A percentile compares a stretch with the other conserved stretches of the same genome.
These are phyloP conservation scores for Sophora flavescens DNA, from an alignment of 306 rosid genomes.

Conservation along the genomic window DNA sequence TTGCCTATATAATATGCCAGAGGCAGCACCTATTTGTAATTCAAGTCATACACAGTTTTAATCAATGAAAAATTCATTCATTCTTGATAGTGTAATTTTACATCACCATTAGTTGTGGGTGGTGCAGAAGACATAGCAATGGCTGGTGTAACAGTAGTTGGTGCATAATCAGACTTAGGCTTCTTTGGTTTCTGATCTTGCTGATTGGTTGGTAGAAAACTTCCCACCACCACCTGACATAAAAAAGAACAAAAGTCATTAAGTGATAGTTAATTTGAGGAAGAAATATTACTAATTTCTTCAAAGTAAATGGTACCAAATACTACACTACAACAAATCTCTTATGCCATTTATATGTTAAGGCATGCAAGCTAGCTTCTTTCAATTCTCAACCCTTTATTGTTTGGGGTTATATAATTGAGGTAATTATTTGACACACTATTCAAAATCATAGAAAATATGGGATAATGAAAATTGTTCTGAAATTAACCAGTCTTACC, in stretches of 20 bases:
- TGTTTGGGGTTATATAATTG: not conserved
- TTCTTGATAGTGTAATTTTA: no score
- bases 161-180: slow-evolving; percentile 44
- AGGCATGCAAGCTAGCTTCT: not conserved
- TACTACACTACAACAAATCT: not conserved
- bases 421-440: not conserved
- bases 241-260: no score
- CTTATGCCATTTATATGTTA: not conserved
- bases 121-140: slow-evolving; percentile 48
- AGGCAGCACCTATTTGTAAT: no score
- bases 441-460: slow-evolving; percentile 15
- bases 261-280: no score
- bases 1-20: no score
- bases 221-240: no score
- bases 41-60: no score
- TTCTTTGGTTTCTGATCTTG: slow-evolving; percentile 43
- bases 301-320: not conserved
- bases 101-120: slow-evolving; percentile 43
- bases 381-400: not conserved
- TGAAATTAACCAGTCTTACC: not conserved
- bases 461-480: not conserved
- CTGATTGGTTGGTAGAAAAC: not conserved
- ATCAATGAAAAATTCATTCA: no score
- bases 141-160: slow-evolving; percentile 37
- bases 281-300: no score